Base-by-base conservation (phyloP, 2,329 filamentous ascomycete genomes). In the Ceratocystis destructans region DNA sequence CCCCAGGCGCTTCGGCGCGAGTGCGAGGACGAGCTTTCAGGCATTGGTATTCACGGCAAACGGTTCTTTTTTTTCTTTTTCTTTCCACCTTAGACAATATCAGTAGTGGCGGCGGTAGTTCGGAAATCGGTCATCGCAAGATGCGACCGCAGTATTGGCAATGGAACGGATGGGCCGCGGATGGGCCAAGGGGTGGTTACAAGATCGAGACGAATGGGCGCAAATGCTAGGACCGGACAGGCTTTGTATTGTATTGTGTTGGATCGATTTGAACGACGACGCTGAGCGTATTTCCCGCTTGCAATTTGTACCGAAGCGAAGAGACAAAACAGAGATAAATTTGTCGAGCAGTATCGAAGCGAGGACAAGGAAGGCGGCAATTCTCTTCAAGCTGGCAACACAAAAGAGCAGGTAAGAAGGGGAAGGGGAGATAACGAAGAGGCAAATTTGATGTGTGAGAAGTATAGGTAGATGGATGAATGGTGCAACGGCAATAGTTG, bases 1-100 rank as follows among this genome's bases (percentile, higher is more conserved):
- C 87, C 83, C 77, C 89, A 83, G 70, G 84, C 82, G 74, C 82
- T 79, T 75, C 82, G 79, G 77, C 83, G 80, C 78, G 81, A 81
- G 74, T 82, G 79, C 71, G 83, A 83, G 7, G 61, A 59, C 20
- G 57, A 65, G 48, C 31, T 64, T 65, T 68, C 66, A 44, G 64
- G 37, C 66, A 68, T 68, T 48, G 46, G 48, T 28, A 48, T 62
- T 62, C 10, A n/a, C 12, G 44, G 61, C 28, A 7, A 33, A 41
- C 1, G 37, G 3, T 41, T 41, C 37, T 41, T 41, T 41, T 10
- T 37, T 22, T 22, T 22, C 1, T 22, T 22, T 25, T 62, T n/a
- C 12, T 62, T 44, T 22, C 22, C 22, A 46, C 44, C n/a, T 31
- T 63, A 63, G 25, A 63, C 25, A 12, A 48, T 53, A 63, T 33